Conservation (phyloP, 2,329 filamentous ascomycete species). For the Fusarium avenaceum region DNA sequence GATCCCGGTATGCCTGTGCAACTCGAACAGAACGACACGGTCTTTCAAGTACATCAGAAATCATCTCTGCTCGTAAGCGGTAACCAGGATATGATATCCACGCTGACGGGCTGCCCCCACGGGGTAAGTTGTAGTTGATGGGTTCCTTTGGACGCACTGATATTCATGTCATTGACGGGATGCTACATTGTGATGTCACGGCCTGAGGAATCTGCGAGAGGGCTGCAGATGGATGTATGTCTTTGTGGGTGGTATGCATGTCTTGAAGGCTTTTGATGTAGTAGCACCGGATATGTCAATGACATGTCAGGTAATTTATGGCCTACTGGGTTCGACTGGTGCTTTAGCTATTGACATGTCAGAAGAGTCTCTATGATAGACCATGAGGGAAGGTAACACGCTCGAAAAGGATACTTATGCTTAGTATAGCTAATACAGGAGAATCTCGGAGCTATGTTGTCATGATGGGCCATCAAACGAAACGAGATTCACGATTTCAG, state of each 20-base stretch:
- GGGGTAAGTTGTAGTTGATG: slow-evolving; percentile 79
- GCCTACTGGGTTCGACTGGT: slow-evolving; percentile 57
- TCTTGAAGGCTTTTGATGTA: slow-evolving; percentile 61
- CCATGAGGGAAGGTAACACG: too few relatives aligned
- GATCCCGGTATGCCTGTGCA: slow-evolving; percentile 76
- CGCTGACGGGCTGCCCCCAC: slow-evolving; percentile 65
- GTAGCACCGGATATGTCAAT: slow-evolving; percentile 65
- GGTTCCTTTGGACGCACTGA: slow-evolving; percentile 73
- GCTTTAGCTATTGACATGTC: too few relatives aligned
- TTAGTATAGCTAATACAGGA: neutral
- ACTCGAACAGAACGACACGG: slow-evolving; percentile 57
- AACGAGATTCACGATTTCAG: neutral
- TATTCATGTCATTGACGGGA: slow-evolving; percentile 79
- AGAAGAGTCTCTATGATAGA: too few relatives aligned
- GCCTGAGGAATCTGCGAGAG: slow-evolving; percentile 85
- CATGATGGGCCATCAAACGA: neutral
- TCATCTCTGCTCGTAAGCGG: neutral
- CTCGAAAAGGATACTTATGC: too few relatives aligned
- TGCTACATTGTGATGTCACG: slow-evolving; percentile 90
- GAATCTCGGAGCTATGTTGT: neutral
- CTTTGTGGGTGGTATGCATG: slow-evolving; percentile 67
- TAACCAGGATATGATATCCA: neutral
- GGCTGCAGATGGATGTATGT: slow-evolving; percentile 83
- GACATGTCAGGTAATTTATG: slow-evolving; percentile 72
- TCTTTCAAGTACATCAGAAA: neutral